Conservation (phyloP, 371 early-diverging fungal species). For the Lichtheimia ramosa region DNA sequence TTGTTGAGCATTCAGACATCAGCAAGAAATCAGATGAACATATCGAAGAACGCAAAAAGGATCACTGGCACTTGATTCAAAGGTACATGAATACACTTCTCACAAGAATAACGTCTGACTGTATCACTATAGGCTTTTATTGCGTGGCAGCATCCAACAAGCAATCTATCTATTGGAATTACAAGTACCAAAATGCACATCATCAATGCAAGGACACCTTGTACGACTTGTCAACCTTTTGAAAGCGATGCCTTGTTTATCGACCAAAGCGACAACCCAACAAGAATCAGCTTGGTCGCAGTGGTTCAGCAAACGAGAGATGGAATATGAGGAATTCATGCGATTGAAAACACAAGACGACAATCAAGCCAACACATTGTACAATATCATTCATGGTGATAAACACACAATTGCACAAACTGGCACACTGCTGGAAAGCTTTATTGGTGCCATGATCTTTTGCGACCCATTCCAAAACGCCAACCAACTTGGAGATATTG, state of each 20-base stretch:
- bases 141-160: constrained; percentile 14
- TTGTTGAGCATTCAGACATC: constrained; percentile 5
- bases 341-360: not conserved
- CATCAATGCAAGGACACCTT: not conserved
- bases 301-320: not conserved
- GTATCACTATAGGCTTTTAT: constrained; percentile 7
- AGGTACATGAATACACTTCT: not conserved
- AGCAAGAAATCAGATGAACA: not conserved
- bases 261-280: not conserved
- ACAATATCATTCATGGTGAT: constrained; percentile 15
- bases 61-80: constrained; percentile 5
- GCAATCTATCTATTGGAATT: constrained; percentile 12
- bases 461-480: constrained; percentile 15
- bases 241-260: not conserved
- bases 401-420: constrained; percentile 8
- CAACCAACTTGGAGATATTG: not conserved
- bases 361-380: constrained; percentile 2
- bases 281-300: not conserved
- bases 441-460: constrained; percentile 11
- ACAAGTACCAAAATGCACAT: not conserved
- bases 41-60: not conserved
- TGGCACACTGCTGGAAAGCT: constrained; percentile 14
- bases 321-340: not conserved
- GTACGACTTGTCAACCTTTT: not conserved
- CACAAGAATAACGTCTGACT: not conserved